A percentile compares a stretch with the other conserved stretches of the same genome.
Evolutionary conservation across 2,329 filamentous ascomycete genomes (phyloP).

Genomic region (Samsoniella hepiali): DNA sequence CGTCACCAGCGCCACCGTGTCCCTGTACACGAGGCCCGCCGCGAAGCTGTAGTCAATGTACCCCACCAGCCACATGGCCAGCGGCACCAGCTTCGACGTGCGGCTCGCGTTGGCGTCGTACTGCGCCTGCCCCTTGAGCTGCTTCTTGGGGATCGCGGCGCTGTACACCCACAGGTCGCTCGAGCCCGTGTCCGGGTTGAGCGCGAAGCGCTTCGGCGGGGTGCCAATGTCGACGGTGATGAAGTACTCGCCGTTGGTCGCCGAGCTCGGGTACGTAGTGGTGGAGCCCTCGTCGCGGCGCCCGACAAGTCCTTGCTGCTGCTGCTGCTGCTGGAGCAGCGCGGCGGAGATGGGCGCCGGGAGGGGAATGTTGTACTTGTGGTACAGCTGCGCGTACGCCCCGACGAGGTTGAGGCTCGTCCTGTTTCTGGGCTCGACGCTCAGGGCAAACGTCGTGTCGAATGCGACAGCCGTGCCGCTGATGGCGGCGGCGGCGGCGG

Average conservation of each 20-base stretch:
- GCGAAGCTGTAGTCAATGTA: slow-evolving; percentile 45
- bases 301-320: neutral
- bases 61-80: slow-evolving; percentile 39
- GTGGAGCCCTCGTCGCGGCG: neutral
- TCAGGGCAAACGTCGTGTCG: neutral
- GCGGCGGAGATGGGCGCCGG: neutral
- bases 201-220: slow-evolving; percentile 37
- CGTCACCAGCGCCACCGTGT: slow-evolving; percentile 35
- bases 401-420: slow-evolving; percentile 6
- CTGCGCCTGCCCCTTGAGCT: slow-evolving; percentile 37
- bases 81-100: slow-evolving; percentile 35
- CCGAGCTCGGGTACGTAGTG: neutral
- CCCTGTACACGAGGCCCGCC: slow-evolving; percentile 43
- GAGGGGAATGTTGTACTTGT: slow-evolving; percentile 7
- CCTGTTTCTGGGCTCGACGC: neutral
- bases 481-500: neutral
- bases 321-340: neutral
- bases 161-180: slow-evolving; percentile 47
- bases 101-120: slow-evolving; percentile 39
- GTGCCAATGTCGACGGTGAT: slow-evolving; percentile 16
- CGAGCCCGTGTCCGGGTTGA: slow-evolving; percentile 44
- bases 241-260: slow-evolving; percentile 12
- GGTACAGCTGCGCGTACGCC: neutral
- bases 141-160: slow-evolving; percentile 35
- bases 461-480: neutral